Conservation (phyloP, 2,329 filamentous ascomycete species). For the Neoarthrinium moseri region DNA sequence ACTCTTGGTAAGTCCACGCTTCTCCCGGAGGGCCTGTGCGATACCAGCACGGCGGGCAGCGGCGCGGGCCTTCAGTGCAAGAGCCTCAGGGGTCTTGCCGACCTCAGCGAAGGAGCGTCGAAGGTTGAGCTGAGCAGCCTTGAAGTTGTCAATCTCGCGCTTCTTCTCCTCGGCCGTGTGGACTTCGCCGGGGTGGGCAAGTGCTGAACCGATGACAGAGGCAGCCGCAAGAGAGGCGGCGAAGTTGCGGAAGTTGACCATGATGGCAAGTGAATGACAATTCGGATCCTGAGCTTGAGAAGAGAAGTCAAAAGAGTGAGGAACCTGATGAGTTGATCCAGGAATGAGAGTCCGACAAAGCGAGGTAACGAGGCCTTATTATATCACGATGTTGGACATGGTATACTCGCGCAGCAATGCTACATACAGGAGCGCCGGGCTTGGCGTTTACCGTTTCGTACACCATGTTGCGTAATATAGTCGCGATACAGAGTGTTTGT, state of each 20-base stretch:
- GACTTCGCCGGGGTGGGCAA: conserved; percentile 39
- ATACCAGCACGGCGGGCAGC: conserved; percentile 34
- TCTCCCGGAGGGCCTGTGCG: conserved; percentile 33
- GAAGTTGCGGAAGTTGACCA: conserved; percentile 24
- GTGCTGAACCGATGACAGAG: conserved; percentile 17
- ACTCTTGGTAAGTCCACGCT: conserved; percentile 28
- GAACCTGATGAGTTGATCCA: too few relatives aligned
- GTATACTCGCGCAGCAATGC: too few relatives aligned
- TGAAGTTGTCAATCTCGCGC: conserved; percentile 30
- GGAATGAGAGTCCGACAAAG: too few relatives aligned
- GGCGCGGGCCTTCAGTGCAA: conserved; percentile 35
- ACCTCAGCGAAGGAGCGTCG: conserved; percentile 36
- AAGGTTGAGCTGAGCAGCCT: conserved; percentile 29
- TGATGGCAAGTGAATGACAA: conserved; percentile 11
- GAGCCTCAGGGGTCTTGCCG: conserved; percentile 29
- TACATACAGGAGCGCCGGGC: too few relatives aligned
- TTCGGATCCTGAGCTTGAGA: conserved; percentile 2
- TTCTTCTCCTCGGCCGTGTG: conserved; percentile 25
- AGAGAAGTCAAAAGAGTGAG: conserved; percentile 13
- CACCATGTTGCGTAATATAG: too few relatives aligned
- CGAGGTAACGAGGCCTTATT: too few relatives aligned
- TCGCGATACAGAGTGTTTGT: too few relatives aligned
- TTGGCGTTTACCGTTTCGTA: too few relatives aligned
- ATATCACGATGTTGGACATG: too few relatives aligned
- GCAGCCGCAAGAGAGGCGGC: conserved; percentile 22